Percentiles rank a stretch among this genome's conserved stretches.
Conservation (phyloP, 352 stramenopile genomes). For the Phytophthora agathidicida region DNA sequence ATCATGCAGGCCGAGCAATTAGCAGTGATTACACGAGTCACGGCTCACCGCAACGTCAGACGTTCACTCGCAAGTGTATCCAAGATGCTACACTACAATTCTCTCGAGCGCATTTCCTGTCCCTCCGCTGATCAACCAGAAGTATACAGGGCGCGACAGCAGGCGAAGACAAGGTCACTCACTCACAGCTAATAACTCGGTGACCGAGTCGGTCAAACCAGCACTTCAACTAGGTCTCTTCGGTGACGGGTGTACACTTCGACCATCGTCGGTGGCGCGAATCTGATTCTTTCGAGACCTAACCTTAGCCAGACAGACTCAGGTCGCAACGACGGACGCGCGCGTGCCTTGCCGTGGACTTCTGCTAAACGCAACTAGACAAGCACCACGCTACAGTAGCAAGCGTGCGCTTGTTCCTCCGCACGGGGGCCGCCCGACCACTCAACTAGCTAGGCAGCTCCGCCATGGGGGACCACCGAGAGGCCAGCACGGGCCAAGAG, state of each 20-base stretch:
- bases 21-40: conserved; percentile 19
- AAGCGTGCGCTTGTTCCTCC: no score
- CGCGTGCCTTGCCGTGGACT: conserved; percentile 11
- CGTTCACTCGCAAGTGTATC: conserved; percentile 1
- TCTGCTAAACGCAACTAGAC: conserved; percentile 17
- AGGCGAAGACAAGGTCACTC: no score
- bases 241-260: conserved; percentile 7
- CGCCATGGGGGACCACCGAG: conserved; percentile 24
- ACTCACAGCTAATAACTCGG: no score
- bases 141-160: neutral
- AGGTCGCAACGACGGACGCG: conserved; percentile 26
- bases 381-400: conserved; percentile 7
- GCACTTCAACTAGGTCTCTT: no score
- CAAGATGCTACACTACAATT: no score
- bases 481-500: conserved; percentile 6
- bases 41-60: conserved; percentile 14
- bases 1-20: conserved; percentile 9
- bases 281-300: no score
- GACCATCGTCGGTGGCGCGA: conserved; percentile 11
- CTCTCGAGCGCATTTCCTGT: neutral
- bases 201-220: no score
- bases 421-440: neutral
- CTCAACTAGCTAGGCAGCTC: neutral
- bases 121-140: conserved; percentile 10
- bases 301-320: conserved; percentile 9